These are phyloP conservation scores for Taphrina deformans DNA, from an alignment of 1,139 yeast genomes.

Conservation along the genomic window DNA sequence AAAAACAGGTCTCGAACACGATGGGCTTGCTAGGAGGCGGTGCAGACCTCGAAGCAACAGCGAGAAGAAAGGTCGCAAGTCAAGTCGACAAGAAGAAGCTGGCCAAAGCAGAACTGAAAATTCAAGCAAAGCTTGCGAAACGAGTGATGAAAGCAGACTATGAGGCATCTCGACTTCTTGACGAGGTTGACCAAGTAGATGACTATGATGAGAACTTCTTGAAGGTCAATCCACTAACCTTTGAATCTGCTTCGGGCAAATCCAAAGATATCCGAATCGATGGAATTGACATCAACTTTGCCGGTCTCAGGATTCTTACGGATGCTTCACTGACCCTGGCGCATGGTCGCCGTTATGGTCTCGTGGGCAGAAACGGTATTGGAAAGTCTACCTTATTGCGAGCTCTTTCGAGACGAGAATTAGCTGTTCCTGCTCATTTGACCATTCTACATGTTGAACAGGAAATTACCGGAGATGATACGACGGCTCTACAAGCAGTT, in stretches of 20 bases:
- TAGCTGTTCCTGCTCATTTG: constrained; percentile 89
- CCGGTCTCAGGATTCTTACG: constrained; percentile 86
- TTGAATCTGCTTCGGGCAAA: constrained; percentile 76
- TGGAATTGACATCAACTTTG: constrained; percentile 87
- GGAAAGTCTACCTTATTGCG: constrained; percentile 93
- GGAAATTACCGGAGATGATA: constrained; percentile 92
- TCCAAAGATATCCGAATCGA: constrained; percentile 93
- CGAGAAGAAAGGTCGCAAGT: constrained; percentile 88
- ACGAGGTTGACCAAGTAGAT: constrained; percentile 61
- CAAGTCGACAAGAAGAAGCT: constrained; percentile 94
- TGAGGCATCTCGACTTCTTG: constrained; percentile 86
- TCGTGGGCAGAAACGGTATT: constrained; percentile 98
- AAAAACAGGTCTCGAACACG: constrained; percentile 27
- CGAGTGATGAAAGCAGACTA: constrained; percentile 68
- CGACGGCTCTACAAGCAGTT: constrained; percentile 85
- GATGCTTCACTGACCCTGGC: constrained; percentile 85
- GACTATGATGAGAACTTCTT: constrained; percentile 86
- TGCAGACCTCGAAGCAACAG: constrained; percentile 75
- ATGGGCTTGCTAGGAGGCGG: constrained; percentile 61
- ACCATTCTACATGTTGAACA: constrained; percentile 96
- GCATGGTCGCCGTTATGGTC: constrained; percentile 92
- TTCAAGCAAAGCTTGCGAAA: constrained; percentile 94
- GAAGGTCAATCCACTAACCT: constrained; percentile 90
- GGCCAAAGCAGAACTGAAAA: constrained; percentile 95
- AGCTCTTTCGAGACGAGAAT: constrained; percentile 90